Evolutionary conservation across 768 basidiomycete genomes (phyloP).

Genomic region (Glaciozyma martinii): DNA sequence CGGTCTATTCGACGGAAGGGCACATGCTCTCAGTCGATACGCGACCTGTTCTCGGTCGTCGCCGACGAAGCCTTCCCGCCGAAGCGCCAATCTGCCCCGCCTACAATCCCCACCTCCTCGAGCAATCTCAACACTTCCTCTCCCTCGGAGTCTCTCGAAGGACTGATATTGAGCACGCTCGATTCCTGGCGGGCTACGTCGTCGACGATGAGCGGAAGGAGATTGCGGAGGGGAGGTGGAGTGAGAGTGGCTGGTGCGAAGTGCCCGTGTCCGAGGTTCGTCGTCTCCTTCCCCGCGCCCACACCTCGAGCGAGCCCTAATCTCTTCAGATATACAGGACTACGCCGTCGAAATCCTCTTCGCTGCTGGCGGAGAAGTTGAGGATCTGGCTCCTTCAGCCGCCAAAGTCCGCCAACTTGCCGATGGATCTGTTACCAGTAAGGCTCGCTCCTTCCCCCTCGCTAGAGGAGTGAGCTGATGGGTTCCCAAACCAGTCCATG

Average conservation of each 20-base stretch:
- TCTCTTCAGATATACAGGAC: conserved; percentile 15
- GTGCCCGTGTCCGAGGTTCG: conserved; percentile 51
- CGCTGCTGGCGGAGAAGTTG: conserved; percentile 5
- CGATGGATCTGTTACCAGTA: not conserved
- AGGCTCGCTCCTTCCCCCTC: not conserved
- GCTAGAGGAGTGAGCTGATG: not conserved
- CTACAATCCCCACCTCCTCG: conserved; percentile 42
- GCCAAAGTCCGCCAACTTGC: not conserved
- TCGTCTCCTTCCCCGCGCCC: not conserved
- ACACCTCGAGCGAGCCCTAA: not conserved
- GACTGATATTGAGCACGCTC: conserved; percentile 69
- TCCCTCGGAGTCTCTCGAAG: conserved; percentile 61
- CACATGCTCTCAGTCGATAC: conserved; percentile 64
- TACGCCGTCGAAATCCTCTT: conserved; percentile 32
- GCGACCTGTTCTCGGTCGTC: conserved; percentile 40
- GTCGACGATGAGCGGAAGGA: conserved; percentile 46
- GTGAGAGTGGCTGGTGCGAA: conserved; percentile 65
- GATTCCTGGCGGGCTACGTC: conserved; percentile 56
- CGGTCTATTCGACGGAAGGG: conserved; percentile 91
- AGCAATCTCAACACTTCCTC: conserved; percentile 41
- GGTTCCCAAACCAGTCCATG: not conserved
- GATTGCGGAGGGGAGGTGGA: conserved; percentile 47
- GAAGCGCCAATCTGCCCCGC: conserved; percentile 52
- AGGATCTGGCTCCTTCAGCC: not conserved
- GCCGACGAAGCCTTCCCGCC: not conserved